Conservation (phyloP, 805 yeast genomes). For the Myxozyma monticola region DNA sequence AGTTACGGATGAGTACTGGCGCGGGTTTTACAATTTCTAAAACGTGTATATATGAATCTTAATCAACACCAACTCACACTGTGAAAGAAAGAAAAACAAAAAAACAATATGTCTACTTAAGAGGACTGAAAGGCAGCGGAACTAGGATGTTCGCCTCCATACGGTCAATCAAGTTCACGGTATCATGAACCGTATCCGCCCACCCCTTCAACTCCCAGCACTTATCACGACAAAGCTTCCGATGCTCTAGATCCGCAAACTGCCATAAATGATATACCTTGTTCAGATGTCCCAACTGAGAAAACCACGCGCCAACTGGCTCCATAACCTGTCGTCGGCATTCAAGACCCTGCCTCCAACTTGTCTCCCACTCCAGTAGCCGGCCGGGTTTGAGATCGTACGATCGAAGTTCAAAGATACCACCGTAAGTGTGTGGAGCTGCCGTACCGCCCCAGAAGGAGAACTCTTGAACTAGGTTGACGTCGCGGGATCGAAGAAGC, state of each 20-base stretch:
- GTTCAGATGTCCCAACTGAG: conserved; percentile 44
- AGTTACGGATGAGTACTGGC: conserved; percentile 16
- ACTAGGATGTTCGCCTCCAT: conserved; percentile 45
- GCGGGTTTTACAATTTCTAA: conserved; percentile 6
- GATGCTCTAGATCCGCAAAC: conserved; percentile 47
- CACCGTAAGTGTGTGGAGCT: conserved; percentile 44
- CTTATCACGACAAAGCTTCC: conserved; percentile 43
- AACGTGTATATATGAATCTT: too few relatives aligned
- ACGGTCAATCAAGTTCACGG: conserved; percentile 42
- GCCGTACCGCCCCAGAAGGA: conserved; percentile 50
- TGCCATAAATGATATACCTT: conserved; percentile 48
- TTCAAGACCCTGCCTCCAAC: conserved; percentile 45
- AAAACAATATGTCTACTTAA: conserved; percentile 32
- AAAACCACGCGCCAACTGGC: conserved; percentile 50
- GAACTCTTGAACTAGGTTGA: conserved; percentile 45
- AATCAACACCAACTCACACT: too few relatives aligned
- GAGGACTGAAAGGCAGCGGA: conserved; percentile 44
- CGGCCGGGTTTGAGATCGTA: conserved; percentile 45
- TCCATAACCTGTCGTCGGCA: conserved; percentile 49
- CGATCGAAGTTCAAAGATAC: conserved; percentile 45
- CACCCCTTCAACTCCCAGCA: conserved; percentile 49
- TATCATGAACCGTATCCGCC: conserved; percentile 48
- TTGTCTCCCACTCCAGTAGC: conserved; percentile 47
- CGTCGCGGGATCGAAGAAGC: conserved; percentile 39
- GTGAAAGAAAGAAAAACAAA: too few relatives aligned